Evolutionary conservation across 495 filamentous ascomycete species (phyloP).

Genomic region (Poronia punctata): DNA sequence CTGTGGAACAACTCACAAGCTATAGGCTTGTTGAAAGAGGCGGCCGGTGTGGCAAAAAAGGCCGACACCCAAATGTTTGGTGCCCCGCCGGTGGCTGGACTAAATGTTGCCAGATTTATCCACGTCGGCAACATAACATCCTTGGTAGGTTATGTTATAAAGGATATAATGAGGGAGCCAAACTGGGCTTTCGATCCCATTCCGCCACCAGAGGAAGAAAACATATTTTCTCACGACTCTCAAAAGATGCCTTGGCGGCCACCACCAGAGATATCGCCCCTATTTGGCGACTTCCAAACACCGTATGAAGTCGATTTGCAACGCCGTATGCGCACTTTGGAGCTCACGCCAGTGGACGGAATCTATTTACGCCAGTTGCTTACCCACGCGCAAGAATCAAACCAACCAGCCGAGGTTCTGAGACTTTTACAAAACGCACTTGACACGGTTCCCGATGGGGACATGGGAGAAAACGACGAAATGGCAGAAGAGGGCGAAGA

Average conservation of each 20-base stretch:
- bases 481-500: too few relatives aligned
- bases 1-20: slow-evolving; percentile 82
- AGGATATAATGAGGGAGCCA: slow-evolving; percentile 39
- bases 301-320: too few relatives aligned
- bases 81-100: slow-evolving; percentile 14
- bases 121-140: slow-evolving; percentile 65
- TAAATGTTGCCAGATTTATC: slow-evolving; percentile 69
- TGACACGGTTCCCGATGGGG: too few relatives aligned
- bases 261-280: background rate
- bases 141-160: slow-evolving; percentile 55
- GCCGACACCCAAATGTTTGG: slow-evolving; percentile 41
- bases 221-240: slow-evolving; percentile 39
- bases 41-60: slow-evolving; percentile 49
- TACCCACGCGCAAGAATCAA: too few relatives aligned
- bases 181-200: slow-evolving; percentile 65
- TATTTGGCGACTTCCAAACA: too few relatives aligned
- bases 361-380: too few relatives aligned
- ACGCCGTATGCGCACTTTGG: too few relatives aligned
- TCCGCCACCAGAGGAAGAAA: slow-evolving; percentile 45
- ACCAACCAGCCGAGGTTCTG: too few relatives aligned
- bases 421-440: too few relatives aligned
- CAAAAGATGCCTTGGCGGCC: slow-evolving; percentile 26
- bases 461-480: too few relatives aligned
- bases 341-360: too few relatives aligned
- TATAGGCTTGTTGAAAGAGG: slow-evolving; percentile 61